A percentile compares a stretch with the other conserved stretches of the same genome.
These are phyloP conservation scores for Pyrenochaeta sp. DNA, from an alignment of 2,329 filamentous ascomycete genomes.

Conservation along the genomic window DNA sequence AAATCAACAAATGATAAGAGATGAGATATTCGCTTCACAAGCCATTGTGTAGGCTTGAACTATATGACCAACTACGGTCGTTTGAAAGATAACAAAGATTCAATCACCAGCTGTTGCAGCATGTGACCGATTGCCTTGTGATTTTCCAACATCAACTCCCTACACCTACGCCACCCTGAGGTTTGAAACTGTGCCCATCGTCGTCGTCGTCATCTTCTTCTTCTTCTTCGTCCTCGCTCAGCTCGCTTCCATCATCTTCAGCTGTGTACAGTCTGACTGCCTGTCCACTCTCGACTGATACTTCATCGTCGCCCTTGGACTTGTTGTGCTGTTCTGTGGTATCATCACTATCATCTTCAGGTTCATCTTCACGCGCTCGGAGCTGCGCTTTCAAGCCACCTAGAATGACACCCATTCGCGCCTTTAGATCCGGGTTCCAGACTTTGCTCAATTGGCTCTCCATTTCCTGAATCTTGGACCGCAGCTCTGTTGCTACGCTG, in stretches of 20 bases:
- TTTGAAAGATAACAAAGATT: too few species aligned
- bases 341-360: neutral
- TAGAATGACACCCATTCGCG: slow-evolving; percentile 39
- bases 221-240: neutral
- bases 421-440: slow-evolving; percentile 46
- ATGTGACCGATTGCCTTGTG: too few species aligned
- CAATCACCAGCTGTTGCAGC: too few species aligned
- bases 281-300: too few species aligned
- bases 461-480: slow-evolving; percentile 46
- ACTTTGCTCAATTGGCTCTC: slow-evolving; percentile 44
- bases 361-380: slow-evolving; percentile 18
- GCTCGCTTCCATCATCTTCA: neutral
- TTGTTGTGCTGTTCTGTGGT: neutral
- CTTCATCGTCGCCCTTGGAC: neutral
- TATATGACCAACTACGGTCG: too few species aligned
- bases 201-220: neutral
- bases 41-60: too few species aligned
- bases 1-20: slow-evolving; percentile 1
- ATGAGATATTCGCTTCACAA: too few species aligned
- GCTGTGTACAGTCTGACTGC: neutral
- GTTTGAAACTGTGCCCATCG: neutral
- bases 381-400: slow-evolving; percentile 42
- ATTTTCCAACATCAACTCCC: too few species aligned
- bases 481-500: slow-evolving; percentile 38
- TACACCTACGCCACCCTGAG: neutral